A percentile compares a stretch with the other conserved stretches of the same genome.
Evolutionary conservation across 192 early-diverging fungal genomes (phyloP).

Genomic region (Geranomyces variabilis): DNA sequence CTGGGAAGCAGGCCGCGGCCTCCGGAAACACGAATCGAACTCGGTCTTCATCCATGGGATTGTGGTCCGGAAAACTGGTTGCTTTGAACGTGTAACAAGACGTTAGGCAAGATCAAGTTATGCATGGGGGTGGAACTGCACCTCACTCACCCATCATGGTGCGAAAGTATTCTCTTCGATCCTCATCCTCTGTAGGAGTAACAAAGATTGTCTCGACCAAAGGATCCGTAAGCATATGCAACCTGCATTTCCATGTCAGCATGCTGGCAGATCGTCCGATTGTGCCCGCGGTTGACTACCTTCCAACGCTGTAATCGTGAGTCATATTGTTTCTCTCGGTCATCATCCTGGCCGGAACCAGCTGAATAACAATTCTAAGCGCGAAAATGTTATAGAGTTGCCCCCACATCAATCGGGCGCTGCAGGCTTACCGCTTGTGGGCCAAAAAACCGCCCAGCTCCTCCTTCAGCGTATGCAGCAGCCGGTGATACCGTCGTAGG

Average conservation of each 20-base stretch:
- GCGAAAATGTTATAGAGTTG: too few species aligned
- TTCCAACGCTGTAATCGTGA: slow-evolving; percentile 26
- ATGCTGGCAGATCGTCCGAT: background rate
- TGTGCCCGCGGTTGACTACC: background rate
- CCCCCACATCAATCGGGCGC: too few species aligned
- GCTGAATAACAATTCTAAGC: slow-evolving; percentile 25
- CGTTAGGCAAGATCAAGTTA: too few species aligned
- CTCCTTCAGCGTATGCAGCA: slow-evolving; percentile 8
- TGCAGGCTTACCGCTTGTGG: slow-evolving; percentile 18
- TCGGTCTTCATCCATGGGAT: slow-evolving; percentile 27
- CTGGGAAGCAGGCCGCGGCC: slow-evolving; percentile 26
- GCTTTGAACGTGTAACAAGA: background rate
- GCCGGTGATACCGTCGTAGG: slow-evolving; percentile 23
- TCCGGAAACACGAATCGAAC: slow-evolving; percentile 35
- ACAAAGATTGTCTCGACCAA: slow-evolving; percentile 34
- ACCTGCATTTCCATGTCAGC: background rate
- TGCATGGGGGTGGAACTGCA: too few species aligned
- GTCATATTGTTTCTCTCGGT: slow-evolving; percentile 4
- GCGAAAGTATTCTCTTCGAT: slow-evolving; percentile 12
- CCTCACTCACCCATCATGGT: slow-evolving; percentile 20
- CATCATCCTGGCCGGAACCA: slow-evolving; percentile 26
- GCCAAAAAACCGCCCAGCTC: slow-evolving; percentile 8
- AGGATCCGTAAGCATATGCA: slow-evolving; percentile 16
- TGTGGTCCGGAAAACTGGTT: slow-evolving; percentile 28
- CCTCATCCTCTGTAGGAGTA: slow-evolving; percentile 26